These are phyloP conservation scores for Mycena capillaripes DNA, from an alignment of 768 basidiomycete genomes.

Conservation along the genomic window DNA sequence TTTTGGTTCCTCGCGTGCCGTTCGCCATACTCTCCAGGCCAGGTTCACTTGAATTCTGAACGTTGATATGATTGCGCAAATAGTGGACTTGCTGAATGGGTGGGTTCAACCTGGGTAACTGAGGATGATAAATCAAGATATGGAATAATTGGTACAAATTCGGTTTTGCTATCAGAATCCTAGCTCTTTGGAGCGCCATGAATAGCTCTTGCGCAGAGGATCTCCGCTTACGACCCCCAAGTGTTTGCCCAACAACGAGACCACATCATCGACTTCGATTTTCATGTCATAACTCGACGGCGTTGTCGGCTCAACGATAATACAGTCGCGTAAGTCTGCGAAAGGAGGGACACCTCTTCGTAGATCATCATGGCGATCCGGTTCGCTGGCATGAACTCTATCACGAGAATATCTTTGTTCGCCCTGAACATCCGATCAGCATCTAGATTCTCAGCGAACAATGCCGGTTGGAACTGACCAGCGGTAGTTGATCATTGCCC, in stretches of 20 bases:
- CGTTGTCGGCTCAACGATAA: constrained; percentile 26
- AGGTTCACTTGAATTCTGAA: no score
- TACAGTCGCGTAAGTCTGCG: constrained; percentile 31
- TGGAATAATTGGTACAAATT: no score
- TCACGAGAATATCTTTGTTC: constrained; percentile 12
- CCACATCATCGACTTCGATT: constrained; percentile 26
- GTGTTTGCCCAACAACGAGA: constrained; percentile 12
- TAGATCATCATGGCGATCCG: constrained; percentile 30
- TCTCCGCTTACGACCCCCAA: constrained; percentile 22
- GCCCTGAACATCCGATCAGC: constrained; percentile 5
- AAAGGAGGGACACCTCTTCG: constrained; percentile 33
- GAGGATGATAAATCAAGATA: no score
- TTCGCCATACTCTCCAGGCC: no score
- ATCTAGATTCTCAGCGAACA: not conserved
- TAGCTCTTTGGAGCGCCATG: constrained; percentile 22
- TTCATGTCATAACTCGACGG: constrained; percentile 17
- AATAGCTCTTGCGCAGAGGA: constrained; percentile 26
- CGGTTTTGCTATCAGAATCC: no score
- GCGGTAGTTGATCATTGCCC: constrained; percentile 36
- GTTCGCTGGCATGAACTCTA: constrained; percentile 30
- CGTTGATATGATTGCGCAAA: no score
- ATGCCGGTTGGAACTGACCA: constrained; percentile 14
- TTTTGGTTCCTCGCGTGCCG: no score
- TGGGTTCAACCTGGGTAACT: no score
- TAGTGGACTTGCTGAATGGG: no score